Percentiles rank a stretch among this genome's conserved stretches.
These are phyloP conservation scores for Dysphania ambrosioides DNA, from an alignment of 148 eudicot genomes.

Conservation along the genomic window DNA sequence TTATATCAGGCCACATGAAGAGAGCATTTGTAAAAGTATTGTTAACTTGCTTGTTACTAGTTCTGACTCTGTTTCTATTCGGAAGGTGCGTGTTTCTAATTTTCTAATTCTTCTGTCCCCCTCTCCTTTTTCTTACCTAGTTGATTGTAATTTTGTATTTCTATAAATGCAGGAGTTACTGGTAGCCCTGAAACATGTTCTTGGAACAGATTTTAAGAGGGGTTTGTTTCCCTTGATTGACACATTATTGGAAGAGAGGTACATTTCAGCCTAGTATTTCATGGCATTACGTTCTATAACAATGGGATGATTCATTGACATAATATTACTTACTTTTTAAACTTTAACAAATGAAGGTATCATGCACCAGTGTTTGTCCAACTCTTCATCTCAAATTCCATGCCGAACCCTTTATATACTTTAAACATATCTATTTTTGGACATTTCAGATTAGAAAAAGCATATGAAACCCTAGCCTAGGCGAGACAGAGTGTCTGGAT, in stretches of 20 bases:
- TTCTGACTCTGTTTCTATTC: slow-evolving; percentile 93
- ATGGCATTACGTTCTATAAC: neutral
- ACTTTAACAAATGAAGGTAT: neutral
- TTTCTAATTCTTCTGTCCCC: neutral
- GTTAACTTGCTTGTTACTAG: slow-evolving; percentile 95
- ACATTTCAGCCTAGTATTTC: neutral
- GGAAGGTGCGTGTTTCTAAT: slow-evolving; percentile 48
- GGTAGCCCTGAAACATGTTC: slow-evolving; percentile 93
- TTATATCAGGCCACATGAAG: slow-evolving; percentile 89
- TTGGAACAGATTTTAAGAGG: slow-evolving; percentile 92
- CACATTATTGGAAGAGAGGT: slow-evolving; percentile 93
- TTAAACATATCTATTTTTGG: neutral
- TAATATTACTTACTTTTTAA: neutral
- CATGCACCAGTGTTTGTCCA: neutral
- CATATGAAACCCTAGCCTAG: neutral
- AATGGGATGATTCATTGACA: neutral
- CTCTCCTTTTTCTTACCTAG: neutral
- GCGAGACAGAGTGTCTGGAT: too few species aligned
- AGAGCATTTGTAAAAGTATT: slow-evolving; percentile 95
- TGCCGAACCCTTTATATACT: neutral
- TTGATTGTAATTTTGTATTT: slow-evolving; percentile 11
- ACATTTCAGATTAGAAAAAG: neutral
- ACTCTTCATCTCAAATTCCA: neutral
- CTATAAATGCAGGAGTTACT: slow-evolving; percentile 58
- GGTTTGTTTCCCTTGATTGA: slow-evolving; percentile 95